Base-by-base conservation (phyloP, 2,329 filamentous ascomycete genomes). In the Penicillium italicum region DNA sequence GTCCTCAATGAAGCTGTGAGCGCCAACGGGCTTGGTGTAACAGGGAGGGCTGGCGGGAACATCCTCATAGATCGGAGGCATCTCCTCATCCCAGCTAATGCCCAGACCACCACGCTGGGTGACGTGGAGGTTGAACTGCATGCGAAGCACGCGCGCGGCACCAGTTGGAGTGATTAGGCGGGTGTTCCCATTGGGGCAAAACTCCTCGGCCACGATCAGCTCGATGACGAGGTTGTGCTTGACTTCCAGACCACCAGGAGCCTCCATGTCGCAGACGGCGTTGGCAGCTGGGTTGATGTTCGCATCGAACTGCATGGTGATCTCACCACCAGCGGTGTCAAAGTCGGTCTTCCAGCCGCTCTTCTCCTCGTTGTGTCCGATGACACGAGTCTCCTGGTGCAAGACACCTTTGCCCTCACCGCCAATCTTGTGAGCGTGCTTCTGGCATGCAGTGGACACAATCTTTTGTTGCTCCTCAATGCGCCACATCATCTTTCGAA, bases 61-160 rank as follows among this genome's bases (percentile, higher is more conserved):
- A 69, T 97, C 91, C 74, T 94, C 88, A 75, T 99, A 99, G 63
- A 95, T 84, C 0, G 93, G 93, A 12, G 93, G 93, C 68, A 90
- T 86, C 78, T 99, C 93, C 75, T 97, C 93, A 65, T 97, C 93
- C 93, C 94, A 99, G 64, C 89, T 90, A 66, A 99, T 92, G 48
- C 93, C 92, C 70, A 96, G 83, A 18, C 93, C 93, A 20, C 84
- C 84, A 57, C 90, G 84, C 76, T 96, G 89, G 4, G 92, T 97
- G 53, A 97, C 82, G 55, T 85, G 79, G 50, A 94, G 81, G 66
- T 84, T 85, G 78, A 97, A 97, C 72, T 96, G 90, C 83, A 96
- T 97, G 62, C 93, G 84, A 58, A 99, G 80, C 50, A 97, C 93
- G 61, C 93, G 85, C 0, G 93, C 94, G 2, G 91, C 89, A 58